These are phyloP conservation scores for Themeda triandra DNA, from an alignment of 176 grass and related monocot genomes.

Conservation along the genomic window DNA sequence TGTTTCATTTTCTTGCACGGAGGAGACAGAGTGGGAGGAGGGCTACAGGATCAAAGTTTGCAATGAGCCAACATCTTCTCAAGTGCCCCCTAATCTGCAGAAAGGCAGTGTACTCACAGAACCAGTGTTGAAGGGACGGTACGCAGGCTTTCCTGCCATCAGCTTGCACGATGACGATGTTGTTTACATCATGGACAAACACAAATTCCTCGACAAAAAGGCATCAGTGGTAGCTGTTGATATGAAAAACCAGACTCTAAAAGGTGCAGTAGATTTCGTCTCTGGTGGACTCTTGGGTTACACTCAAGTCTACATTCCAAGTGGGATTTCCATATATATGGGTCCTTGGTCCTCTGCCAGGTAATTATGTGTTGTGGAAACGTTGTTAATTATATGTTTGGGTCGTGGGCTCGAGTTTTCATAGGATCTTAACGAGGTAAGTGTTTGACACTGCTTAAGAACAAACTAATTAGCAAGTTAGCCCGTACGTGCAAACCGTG, in stretches of 20 bases:
- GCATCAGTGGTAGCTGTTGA: conserved; percentile 1
- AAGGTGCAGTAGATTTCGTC: background rate
- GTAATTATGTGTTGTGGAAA: background rate
- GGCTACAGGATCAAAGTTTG: background rate
- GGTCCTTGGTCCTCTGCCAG: background rate
- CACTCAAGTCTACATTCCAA: background rate
- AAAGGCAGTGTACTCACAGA: background rate
- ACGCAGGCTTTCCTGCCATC: background rate
- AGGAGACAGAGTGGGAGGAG: background rate
- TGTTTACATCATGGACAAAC: conserved; percentile 1
- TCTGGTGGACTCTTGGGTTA: background rate
- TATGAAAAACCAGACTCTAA: background rate
- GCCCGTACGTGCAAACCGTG: too few species aligned
- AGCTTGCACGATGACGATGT: conserved; percentile 10
- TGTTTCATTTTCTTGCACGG: background rate
- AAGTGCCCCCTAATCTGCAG: background rate
- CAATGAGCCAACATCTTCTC: background rate
- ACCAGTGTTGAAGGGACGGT: background rate
- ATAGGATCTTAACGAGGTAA: background rate
- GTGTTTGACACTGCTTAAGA: background rate
- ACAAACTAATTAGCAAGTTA: too few species aligned
- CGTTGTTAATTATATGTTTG: background rate
- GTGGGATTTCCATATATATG: conserved; percentile 13
- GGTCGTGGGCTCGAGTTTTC: background rate
- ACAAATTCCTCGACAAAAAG: too few species aligned